These are phyloP conservation scores for Ogataea paraovalis DNA, from an alignment of 805 yeast genomes.

Conservation along the genomic window DNA sequence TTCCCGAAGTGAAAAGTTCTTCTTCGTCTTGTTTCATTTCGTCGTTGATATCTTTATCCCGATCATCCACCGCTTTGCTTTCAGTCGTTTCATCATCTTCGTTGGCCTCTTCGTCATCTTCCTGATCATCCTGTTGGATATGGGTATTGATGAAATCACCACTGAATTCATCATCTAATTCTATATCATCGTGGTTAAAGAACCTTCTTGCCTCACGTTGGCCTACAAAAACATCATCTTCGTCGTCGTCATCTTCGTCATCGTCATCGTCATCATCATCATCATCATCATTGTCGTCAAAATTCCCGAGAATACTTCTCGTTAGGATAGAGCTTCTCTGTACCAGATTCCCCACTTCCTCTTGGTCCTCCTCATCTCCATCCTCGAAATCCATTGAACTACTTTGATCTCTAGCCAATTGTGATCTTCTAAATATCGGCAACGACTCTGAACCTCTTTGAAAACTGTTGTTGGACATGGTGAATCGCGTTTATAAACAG, in stretches of 20 bases:
- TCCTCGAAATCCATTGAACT: neutral
- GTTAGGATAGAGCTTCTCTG: neutral
- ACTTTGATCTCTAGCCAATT: neutral
- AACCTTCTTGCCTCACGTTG: conserved; percentile 2
- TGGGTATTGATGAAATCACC: neutral
- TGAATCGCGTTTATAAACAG: neutral
- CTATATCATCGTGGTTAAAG: neutral
- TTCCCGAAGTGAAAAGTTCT: conserved; percentile 33
- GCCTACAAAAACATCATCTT: conserved; percentile 2
- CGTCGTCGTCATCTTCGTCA: conserved; percentile 3
- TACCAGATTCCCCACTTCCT: neutral
- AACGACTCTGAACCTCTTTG: neutral
- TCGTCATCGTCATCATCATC: conserved; percentile 1
- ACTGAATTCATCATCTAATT: neutral
- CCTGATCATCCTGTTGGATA: conserved; percentile 1
- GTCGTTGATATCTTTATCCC: conserved; percentile 7
- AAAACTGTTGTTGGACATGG: neutral
- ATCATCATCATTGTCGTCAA: neutral
- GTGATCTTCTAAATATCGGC: conserved; percentile 1
- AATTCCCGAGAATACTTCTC: neutral
- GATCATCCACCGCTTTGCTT: conserved; percentile 3
- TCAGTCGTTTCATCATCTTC: conserved; percentile 4
- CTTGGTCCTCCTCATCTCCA: neutral
- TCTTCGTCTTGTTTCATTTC: conserved; percentile 15
- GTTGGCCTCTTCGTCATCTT: conserved; percentile 7